Evolutionary conservation across 1,284 basidiomycete genomes (phyloP), one percentile per base, ranked within the genome.

Genomic region (Pseudozyma pruni): DNA sequence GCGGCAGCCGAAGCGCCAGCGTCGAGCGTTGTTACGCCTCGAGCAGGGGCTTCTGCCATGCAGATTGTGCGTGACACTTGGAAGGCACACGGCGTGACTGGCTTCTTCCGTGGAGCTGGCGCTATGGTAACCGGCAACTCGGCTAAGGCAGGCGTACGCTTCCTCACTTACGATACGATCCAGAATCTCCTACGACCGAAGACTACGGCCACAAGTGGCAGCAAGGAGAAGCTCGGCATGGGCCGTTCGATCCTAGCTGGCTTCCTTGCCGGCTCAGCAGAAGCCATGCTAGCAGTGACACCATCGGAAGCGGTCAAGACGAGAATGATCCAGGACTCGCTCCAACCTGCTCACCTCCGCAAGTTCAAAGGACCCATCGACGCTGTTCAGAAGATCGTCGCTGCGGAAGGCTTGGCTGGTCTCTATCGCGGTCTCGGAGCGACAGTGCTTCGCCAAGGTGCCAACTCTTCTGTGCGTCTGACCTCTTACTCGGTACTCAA

Each of bases 291-390:
- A 53, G 94, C 94, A 0, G 94, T 97, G 4, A 97, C 94, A 0
- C 94, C 94, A 1, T 94, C 92, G 11, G 94, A 98, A 83, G 96
- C 94, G 0, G 95, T 98, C 86, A 98, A 98, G 93, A 98, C 94
- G 13, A 95, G 97, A 81, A 88, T 97, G 68, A 94, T 98, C 60
- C 93, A 94, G 79, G 94, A 97, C 77, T 89, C 92, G 8, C 91
- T 93, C 81, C 88, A 89, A 25, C 87, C 91, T 0, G 86, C 88
- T 61, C 93, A 94, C 1, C 88, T 90, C 74, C 96, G 91, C 83
- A 51, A 58, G 31, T 71, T 55, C 60, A 61, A 51, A 13, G 58
- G 51, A 3, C 29, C 50, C 27, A 20, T 58, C 23, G 42, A 50
- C 31, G 47, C 48, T 3, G 47, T 51, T 5, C 58, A 40, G 4